Evolutionary conservation across 2,329 filamentous ascomycete species (phyloP), one percentile per base, ranked within the genome.

Genomic region (Falciphora oryzae): DNA sequence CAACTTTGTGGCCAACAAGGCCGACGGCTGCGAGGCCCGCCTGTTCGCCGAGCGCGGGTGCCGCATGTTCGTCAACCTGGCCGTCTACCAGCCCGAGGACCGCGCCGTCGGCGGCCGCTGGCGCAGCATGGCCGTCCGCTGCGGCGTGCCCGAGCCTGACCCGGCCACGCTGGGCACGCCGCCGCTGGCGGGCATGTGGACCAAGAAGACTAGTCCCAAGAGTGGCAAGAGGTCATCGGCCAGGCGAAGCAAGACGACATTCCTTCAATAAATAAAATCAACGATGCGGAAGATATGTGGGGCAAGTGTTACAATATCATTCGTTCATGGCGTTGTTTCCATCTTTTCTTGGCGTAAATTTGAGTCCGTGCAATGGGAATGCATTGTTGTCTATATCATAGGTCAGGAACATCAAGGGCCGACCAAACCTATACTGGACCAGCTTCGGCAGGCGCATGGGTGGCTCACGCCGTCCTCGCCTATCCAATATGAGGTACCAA

Each of bases 11-110:
- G 76, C 72, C 44, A 76, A 75, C 64, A 75, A 76, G 68, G 72
- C 69, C 28, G 75, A 76, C 65, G 76, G 76, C 1, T 78, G 76
- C 65, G 68, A 76, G 69, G 76, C 75, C 22, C 69, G 72, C 16
- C 65, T 78, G 27, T 78, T 77, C 64, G 71, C 69, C 31, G 75
- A 78, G 66, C 70, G 68, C 1, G 69, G 70, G 27, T 78, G 76
- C 63, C 61, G 66, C 25, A 71, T 67, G 44, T 78, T 75, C 53
- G 64, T 72, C 8, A 78, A 78, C 62, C 67, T 75, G 25, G 75
- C 74, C 14, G 75, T 78, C 2, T 78, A 78, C 62, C 70, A 73
- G 44, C 73, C 73, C 3, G 75, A 77, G 67, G 58, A 68, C 13
- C 68, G 71, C 60, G 69, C 74, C 1, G 70, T 77, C 0, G 76